A percentile compares a stretch with the other conserved stretches of the same genome.
Evolutionary conservation across 2,329 filamentous ascomycete species (phyloP).

Genomic region (Fusarium fracticaudum): DNA sequence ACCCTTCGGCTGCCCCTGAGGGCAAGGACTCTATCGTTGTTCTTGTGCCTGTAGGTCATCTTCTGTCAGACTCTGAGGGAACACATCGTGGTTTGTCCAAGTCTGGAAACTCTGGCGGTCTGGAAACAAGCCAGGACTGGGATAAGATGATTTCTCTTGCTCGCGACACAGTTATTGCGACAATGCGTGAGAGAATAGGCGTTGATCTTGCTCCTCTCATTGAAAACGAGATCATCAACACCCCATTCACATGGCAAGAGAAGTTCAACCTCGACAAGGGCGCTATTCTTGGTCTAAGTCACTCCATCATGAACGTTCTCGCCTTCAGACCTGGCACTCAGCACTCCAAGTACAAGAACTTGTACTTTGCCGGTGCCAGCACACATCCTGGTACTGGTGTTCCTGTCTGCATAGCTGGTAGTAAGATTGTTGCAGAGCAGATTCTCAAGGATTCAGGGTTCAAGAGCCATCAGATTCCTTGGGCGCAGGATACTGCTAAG

Average conservation of each 20-base stretch:
- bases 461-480: slow-evolving; percentile 17
- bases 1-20: slow-evolving; percentile 71
- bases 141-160: slow-evolving; percentile 66
- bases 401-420: slow-evolving; percentile 76
- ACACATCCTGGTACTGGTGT: slow-evolving; percentile 82
- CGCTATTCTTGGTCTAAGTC: slow-evolving; percentile 76
- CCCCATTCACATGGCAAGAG: slow-evolving; percentile 70
- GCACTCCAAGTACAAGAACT: slow-evolving; percentile 57
- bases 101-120: background rate
- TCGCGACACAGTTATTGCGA: slow-evolving; percentile 67
- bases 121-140: slow-evolving; percentile 54
- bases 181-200: slow-evolving; percentile 68
- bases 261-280: slow-evolving; percentile 80
- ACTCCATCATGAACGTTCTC: slow-evolving; percentile 79
- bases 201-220: slow-evolving; percentile 61
- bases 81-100: slow-evolving; percentile 25
- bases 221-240: slow-evolving; percentile 71
- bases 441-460: slow-evolving; percentile 42
- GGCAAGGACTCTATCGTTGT: slow-evolving; percentile 74
- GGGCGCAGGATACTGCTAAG: background rate
- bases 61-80: slow-evolving; percentile 46
- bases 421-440: slow-evolving; percentile 65
- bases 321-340: slow-evolving; percentile 70
- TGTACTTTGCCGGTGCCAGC: slow-evolving; percentile 79
- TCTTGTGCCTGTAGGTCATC: slow-evolving; percentile 76